These are phyloP conservation scores for Apiosordaria backusii DNA, from an alignment of 495 filamentous ascomycete species.

Conservation along the genomic window DNA sequence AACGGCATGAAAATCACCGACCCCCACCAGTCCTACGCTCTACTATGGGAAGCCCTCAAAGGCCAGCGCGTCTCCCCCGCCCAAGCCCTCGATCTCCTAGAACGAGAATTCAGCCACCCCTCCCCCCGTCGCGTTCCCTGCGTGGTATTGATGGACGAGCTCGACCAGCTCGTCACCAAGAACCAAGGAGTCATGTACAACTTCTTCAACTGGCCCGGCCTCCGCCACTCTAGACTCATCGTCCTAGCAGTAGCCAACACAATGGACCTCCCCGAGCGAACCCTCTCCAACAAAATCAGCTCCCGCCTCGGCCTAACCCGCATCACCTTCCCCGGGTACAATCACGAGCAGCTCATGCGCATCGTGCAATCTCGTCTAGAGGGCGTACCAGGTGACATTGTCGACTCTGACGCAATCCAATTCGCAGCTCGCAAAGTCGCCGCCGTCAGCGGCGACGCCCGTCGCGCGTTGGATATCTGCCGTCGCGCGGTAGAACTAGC, in stretches of 20 bases:
- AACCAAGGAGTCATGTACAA: slow-evolving; percentile 99
- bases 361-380: slow-evolving; percentile 89
- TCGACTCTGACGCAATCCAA: slow-evolving; percentile 90
- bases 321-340: slow-evolving; percentile 97
- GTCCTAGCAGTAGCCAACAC: slow-evolving; percentile 98
- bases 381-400: slow-evolving; percentile 82
- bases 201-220: slow-evolving; percentile 99
- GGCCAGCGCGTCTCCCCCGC: slow-evolving; percentile 88
- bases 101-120: slow-evolving; percentile 86
- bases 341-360: slow-evolving; percentile 94
- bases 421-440: slow-evolving; percentile 97
- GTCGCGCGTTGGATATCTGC: slow-evolving; percentile 92
- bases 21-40: slow-evolving; percentile 90
- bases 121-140: slow-evolving; percentile 88
- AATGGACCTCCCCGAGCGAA: slow-evolving; percentile 97
- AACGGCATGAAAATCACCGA: slow-evolving; percentile 99
- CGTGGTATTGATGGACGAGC: slow-evolving; percentile 98
- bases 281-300: slow-evolving; percentile 96
- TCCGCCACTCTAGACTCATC: slow-evolving; percentile 86
- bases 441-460: slow-evolving; percentile 89
- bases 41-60: slow-evolving; percentile 94
- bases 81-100: slow-evolving; percentile 85
- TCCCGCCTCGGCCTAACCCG: slow-evolving; percentile 83
- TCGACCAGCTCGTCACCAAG: slow-evolving; percentile 95
- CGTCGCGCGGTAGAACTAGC: slow-evolving; percentile 93